phyloP scores from a whole-genome alignment of 2,329 filamentous ascomycete genomes.

The Fusarium phyllophilum region DNA sequence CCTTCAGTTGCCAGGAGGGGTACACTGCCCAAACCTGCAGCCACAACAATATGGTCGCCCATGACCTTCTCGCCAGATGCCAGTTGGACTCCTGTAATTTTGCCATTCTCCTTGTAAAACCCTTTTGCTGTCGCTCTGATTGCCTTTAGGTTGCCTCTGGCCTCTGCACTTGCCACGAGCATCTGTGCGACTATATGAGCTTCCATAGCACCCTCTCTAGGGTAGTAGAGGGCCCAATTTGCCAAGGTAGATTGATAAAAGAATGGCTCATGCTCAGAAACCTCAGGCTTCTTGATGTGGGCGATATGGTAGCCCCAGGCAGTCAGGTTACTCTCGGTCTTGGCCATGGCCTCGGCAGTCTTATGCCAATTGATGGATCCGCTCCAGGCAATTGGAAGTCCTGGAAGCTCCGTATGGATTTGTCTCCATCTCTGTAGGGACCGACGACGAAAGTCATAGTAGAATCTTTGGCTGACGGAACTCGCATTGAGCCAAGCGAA shows the following conservation, averaged over 20 bases:
- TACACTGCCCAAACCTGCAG: constrained; percentile 19
- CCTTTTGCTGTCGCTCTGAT: neutral
- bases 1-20: constrained; percentile 4
- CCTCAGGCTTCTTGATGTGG: neutral
- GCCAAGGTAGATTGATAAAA: neutral
- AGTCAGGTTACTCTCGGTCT: neutral
- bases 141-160: neutral
- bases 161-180: constrained; percentile 14
- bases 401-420: constrained; percentile 6
- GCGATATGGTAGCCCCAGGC: constrained; percentile 16
- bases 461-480: constrained; percentile 11
- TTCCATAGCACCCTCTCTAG: constrained; percentile 25
- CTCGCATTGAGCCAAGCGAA: constrained; percentile 34
- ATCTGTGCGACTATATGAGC: constrained; percentile 20
- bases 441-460: constrained; percentile 22
- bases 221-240: constrained; percentile 10
- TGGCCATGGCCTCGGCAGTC: neutral
- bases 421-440: constrained; percentile 26
- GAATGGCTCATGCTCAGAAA: neutral
- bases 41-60: constrained; percentile 18
- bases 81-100: neutral
- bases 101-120: neutral
- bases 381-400: constrained; percentile 22
- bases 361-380: constrained; percentile 33
- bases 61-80: neutral